These are phyloP conservation scores for Tephrocybe rancida DNA, from an alignment of 768 basidiomycete genomes.

Conservation along the genomic window DNA sequence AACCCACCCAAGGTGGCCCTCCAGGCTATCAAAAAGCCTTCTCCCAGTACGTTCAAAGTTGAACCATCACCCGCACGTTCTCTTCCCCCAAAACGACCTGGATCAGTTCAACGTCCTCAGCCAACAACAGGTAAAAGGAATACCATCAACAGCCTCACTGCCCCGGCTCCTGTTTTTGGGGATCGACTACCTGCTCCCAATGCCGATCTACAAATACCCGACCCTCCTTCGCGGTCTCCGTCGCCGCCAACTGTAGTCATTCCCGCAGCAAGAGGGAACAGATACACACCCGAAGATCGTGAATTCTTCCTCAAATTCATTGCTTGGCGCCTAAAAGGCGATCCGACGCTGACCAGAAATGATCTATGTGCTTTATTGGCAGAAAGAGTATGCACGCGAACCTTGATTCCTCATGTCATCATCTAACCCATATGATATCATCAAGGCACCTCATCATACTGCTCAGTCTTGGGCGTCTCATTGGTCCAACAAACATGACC, in stretches of 20 bases:
- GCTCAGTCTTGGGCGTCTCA: conserved; percentile 66
- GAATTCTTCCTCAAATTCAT: conserved; percentile 70
- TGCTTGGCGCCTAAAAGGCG: conserved; percentile 57
- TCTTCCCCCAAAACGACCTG: conserved; percentile 23
- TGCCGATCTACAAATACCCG: conserved; percentile 58
- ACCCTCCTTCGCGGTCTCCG: conserved; percentile 70
- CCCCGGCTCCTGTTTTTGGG: conserved; percentile 48
- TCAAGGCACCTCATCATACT: conserved; percentile 68
- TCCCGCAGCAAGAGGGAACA: conserved; percentile 52
- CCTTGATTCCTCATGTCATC: conserved; percentile 8
- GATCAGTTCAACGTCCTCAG: conserved; percentile 24
- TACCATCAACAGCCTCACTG: conserved; percentile 66
- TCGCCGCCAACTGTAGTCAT: conserved; percentile 60
- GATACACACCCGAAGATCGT: conserved; percentile 67
- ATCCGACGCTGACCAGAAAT: conserved; percentile 53
- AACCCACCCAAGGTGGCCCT: conserved; percentile 23
- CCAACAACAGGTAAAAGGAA: conserved; percentile 36
- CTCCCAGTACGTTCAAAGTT: conserved; percentile 39
- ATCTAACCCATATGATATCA: conserved; percentile 11
- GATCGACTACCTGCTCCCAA: conserved; percentile 61
- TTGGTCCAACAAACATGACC: conserved; percentile 66
- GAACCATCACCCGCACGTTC: conserved; percentile 24
- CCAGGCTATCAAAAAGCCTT: conserved; percentile 43
- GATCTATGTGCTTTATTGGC: conserved; percentile 58
- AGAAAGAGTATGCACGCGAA: conserved; percentile 51